phyloP scores from a whole-genome alignment of 371 early-diverging fungal species.

The Nosema muscidifuracis region DNA sequence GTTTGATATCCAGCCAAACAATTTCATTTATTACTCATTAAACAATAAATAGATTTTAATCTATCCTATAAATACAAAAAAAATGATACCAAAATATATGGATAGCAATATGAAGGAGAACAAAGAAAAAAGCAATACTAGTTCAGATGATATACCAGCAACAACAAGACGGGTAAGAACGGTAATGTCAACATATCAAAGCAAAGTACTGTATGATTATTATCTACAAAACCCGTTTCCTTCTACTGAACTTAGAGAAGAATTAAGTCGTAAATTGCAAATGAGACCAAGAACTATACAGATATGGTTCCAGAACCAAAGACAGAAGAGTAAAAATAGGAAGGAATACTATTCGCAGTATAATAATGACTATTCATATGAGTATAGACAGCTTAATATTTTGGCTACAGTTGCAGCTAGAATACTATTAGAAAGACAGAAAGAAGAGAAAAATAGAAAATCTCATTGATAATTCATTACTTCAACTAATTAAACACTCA shows the following conservation, averaged over 20 bases:
- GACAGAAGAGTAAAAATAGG: slow-evolving; percentile 56
- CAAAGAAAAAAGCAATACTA: too few species aligned
- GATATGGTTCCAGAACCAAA: slow-evolving; percentile 64
- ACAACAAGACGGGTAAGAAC: slow-evolving; percentile 53
- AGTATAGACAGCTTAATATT: background rate
- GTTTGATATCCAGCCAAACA: too few species aligned
- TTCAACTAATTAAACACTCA: too few species aligned
- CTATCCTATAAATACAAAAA: too few species aligned
- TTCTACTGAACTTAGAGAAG: slow-evolving; percentile 50
- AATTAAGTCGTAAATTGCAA: slow-evolving; percentile 45
- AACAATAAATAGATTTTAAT: too few species aligned
- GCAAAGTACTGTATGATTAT: slow-evolving; percentile 45
- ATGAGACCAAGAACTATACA: slow-evolving; percentile 61
- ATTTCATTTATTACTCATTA: too few species aligned
- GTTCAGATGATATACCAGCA: background rate
- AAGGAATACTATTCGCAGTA: background rate
- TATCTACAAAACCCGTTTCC: slow-evolving; percentile 60
- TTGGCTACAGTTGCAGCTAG: background rate
- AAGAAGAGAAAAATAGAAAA: background rate
- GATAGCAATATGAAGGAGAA: too few species aligned
- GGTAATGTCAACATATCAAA: slow-evolving; percentile 52
- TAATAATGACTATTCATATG: background rate
- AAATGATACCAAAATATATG: too few species aligned
- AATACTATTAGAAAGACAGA: background rate
- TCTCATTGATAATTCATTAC: too few species aligned